These are phyloP conservation scores for Eremothecium sinecaudum DNA, from an alignment of 1,139 yeast species.

Conservation along the genomic window DNA sequence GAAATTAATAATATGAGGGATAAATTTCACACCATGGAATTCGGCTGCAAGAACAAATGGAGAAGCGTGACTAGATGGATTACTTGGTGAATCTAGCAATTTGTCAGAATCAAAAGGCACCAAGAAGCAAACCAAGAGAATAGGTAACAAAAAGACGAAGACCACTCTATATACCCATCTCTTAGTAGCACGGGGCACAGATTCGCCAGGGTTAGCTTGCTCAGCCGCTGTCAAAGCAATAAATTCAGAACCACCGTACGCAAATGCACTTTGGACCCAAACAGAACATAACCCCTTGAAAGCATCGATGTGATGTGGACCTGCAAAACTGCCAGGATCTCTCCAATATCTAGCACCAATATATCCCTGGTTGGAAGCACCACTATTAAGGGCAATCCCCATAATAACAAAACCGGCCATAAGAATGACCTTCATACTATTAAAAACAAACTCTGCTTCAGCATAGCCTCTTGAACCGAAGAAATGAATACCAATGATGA, in stretches of 20 bases:
- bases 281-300: conserved; percentile 73
- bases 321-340: conserved; percentile 49
- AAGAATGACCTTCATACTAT: conserved; percentile 48
- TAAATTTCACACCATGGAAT: conserved; percentile 51
- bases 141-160: conserved; percentile 49
- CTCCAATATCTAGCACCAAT: conserved; percentile 51
- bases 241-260: conserved; percentile 73
- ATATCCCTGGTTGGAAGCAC: conserved; percentile 46
- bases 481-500: conserved; percentile 46
- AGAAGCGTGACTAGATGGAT: conserved; percentile 40
- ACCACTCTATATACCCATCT: conserved; percentile 63
- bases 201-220: conserved; percentile 56
- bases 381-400: conserved; percentile 46
- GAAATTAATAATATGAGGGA: conserved; percentile 62
- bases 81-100: conserved; percentile 37
- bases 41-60: conserved; percentile 66
- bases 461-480: conserved; percentile 66
- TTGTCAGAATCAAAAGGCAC: conserved; percentile 49
- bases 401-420: conserved; percentile 52
- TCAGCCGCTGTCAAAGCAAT: conserved; percentile 82
- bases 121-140: conserved; percentile 49
- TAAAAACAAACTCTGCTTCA: conserved; percentile 56
- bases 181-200: conserved; percentile 58
- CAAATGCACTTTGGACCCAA: conserved; percentile 73
- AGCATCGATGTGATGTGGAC: conserved; percentile 27